These are phyloP conservation scores for Panicum miliaceum DNA, from an alignment of 176 grass and related monocot genomes.

Conservation along the genomic window DNA sequence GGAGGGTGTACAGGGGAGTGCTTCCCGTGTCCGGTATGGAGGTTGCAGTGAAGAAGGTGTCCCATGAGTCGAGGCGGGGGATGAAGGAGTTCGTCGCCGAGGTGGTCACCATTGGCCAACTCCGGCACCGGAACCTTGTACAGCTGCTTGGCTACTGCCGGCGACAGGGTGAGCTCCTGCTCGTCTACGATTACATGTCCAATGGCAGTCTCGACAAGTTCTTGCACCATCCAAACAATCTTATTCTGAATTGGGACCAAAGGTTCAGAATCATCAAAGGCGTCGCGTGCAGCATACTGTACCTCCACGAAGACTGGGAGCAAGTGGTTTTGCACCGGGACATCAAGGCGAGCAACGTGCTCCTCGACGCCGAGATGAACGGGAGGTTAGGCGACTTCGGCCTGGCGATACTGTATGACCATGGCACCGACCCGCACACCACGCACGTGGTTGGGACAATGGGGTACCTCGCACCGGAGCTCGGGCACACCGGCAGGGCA, in stretches of 20 bases:
- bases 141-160: slow-evolving; percentile 59
- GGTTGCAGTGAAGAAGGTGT: slow-evolving; percentile 59
- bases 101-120: slow-evolving; percentile 43
- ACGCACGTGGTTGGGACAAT: slow-evolving; percentile 50
- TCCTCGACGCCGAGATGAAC: slow-evolving; percentile 54
- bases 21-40: slow-evolving; percentile 15
- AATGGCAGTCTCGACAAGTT: slow-evolving; percentile 47
- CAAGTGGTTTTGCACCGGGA: slow-evolving; percentile 49
- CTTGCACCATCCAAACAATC: neutral
- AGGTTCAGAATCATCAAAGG: slow-evolving; percentile 47
- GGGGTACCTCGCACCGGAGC: slow-evolving; percentile 57
- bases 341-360: slow-evolving; percentile 59
- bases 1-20: slow-evolving; percentile 54
- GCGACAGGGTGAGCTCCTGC: slow-evolving; percentile 44
- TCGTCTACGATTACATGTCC: slow-evolving; percentile 46
- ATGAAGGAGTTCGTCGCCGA: slow-evolving; percentile 54
- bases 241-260: slow-evolving; percentile 13
- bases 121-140: slow-evolving; percentile 56
- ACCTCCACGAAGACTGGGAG: slow-evolving; percentile 63
- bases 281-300: slow-evolving; percentile 39
- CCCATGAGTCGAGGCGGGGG: slow-evolving; percentile 54
- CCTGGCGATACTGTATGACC: slow-evolving; percentile 50
- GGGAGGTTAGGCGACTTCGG: slow-evolving; percentile 53
- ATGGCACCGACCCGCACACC: slow-evolving; percentile 46
- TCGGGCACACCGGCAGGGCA: slow-evolving; percentile 50